A percentile compares a stretch with the other conserved stretches of the same genome.
These are phyloP conservation scores for Ophiocordyceps sinensis DNA, from an alignment of 2,329 filamentous ascomycete genomes.

Conservation along the genomic window DNA sequence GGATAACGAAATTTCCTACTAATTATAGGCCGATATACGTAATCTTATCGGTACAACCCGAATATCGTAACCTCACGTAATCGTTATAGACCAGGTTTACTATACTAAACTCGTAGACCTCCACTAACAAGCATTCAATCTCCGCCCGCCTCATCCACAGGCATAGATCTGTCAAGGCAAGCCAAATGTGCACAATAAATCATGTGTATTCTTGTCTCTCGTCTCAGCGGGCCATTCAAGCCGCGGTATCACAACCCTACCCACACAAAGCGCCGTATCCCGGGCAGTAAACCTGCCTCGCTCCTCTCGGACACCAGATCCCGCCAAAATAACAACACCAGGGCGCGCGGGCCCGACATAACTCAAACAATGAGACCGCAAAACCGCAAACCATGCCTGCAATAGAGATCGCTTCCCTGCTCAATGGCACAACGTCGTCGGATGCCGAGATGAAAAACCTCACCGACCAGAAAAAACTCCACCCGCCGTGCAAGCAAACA, in stretches of 20 bases:
- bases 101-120: too few species aligned
- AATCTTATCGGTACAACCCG: too few species aligned
- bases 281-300: conserved; percentile 17
- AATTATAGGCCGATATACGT: too few species aligned
- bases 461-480: conserved; percentile 3
- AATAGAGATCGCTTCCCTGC: conserved; percentile 10
- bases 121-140: too few species aligned
- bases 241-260: conserved; percentile 16
- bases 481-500: conserved; percentile 7
- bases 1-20: too few species aligned
- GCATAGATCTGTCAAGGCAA: too few species aligned
- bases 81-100: too few species aligned
- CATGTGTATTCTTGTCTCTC: conserved; percentile 24
- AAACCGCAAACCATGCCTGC: conserved; percentile 14
- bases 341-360: conserved; percentile 17
- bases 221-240: conserved; percentile 15
- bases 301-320: conserved; percentile 10
- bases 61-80: too few species aligned
- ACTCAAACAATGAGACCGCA: conserved; percentile 13
- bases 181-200: not conserved
- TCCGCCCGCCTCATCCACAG: too few species aligned
- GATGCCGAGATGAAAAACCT: conserved; percentile 4
- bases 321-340: conserved; percentile 18
- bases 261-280: conserved; percentile 13
- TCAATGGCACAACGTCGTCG: conserved; percentile 8